phyloP scores from a whole-genome alignment of 371 early-diverging fungal genomes.

The Mucor saturninus region DNA sequence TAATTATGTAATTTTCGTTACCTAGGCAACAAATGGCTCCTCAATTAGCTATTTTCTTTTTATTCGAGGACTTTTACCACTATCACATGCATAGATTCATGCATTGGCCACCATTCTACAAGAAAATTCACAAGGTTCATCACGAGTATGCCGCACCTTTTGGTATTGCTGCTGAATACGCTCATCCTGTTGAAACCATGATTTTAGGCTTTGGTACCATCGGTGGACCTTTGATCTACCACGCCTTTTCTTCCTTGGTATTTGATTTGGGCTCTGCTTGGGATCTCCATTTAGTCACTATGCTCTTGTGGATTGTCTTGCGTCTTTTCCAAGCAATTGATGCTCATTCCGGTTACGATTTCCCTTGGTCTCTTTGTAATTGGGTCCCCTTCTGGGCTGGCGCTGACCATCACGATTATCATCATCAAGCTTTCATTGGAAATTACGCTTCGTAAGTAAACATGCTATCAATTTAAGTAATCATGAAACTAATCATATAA shows the following conservation, averaged over 20 bases:
- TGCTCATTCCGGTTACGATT: slow-evolving; percentile 95
- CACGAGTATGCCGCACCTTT: slow-evolving; percentile 94
- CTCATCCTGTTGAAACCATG: slow-evolving; percentile 82
- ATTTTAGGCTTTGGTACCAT: slow-evolving; percentile 82
- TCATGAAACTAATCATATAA: too few relatives aligned
- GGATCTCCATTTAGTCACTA: slow-evolving; percentile 80
- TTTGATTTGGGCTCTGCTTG: slow-evolving; percentile 45
- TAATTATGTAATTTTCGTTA: background rate
- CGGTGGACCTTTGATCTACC: slow-evolving; percentile 71
- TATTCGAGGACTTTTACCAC: slow-evolving; percentile 87
- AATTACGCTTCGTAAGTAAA: slow-evolving; percentile 68
- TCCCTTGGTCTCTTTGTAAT: slow-evolving; percentile 89
- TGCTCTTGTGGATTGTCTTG: slow-evolving; percentile 80
- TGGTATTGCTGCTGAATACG: slow-evolving; percentile 88
- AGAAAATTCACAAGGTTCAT: slow-evolving; percentile 91
- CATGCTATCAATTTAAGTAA: too few relatives aligned
- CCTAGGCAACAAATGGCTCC: slow-evolving; percentile 39
- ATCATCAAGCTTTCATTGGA: slow-evolving; percentile 82
- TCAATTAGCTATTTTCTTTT: slow-evolving; percentile 77
- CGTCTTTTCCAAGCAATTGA: slow-evolving; percentile 89
- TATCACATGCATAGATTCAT: slow-evolving; percentile 87
- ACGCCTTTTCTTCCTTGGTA: slow-evolving; percentile 16
- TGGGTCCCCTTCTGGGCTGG: slow-evolving; percentile 84
- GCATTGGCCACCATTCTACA: slow-evolving; percentile 90
- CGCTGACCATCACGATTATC: slow-evolving; percentile 87